phyloP scores from a whole-genome alignment of 1,284 basidiomycete species.

The Trichosporon coremiiforme region DNA sequence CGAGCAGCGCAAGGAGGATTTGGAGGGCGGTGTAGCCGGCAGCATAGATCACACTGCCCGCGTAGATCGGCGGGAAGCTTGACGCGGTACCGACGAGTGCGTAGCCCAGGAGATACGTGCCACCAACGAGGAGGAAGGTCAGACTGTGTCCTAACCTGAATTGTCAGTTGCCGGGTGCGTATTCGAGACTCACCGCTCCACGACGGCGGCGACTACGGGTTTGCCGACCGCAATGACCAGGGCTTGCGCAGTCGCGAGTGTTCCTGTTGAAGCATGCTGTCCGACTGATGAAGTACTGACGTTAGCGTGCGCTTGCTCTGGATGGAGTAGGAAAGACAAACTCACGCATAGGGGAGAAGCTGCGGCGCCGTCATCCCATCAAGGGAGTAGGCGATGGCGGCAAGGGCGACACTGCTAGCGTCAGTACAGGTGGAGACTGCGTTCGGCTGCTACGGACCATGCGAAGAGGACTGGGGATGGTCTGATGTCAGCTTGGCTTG shows the following conservation, averaged over 20 bases:
- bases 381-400: neutral
- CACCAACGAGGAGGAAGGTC: constrained; percentile 64
- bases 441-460: neutral
- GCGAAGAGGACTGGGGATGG: neutral
- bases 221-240: constrained; percentile 68
- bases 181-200: constrained; percentile 60
- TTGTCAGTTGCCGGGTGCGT: too few species aligned
- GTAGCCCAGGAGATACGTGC: constrained; percentile 59
- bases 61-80: constrained; percentile 61
- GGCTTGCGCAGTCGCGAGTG: constrained; percentile 61
- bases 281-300: constrained; percentile 59
- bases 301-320: neutral
- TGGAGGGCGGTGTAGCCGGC: constrained; percentile 65
- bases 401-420: neutral
- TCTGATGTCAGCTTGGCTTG: neutral
- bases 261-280: constrained; percentile 64
- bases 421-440: neutral
- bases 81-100: constrained; percentile 69
- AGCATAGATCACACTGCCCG: constrained; percentile 27
- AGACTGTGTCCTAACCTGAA: constrained; percentile 57
- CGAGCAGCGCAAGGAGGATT: constrained; percentile 71
- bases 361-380: constrained; percentile 15
- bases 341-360: constrained; percentile 5
- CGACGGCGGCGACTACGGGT: constrained; percentile 76
- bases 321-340: too few species aligned